Base-by-base conservation (phyloP, 768 basidiomycete species). In the Lactifluus pinguis region DNA sequence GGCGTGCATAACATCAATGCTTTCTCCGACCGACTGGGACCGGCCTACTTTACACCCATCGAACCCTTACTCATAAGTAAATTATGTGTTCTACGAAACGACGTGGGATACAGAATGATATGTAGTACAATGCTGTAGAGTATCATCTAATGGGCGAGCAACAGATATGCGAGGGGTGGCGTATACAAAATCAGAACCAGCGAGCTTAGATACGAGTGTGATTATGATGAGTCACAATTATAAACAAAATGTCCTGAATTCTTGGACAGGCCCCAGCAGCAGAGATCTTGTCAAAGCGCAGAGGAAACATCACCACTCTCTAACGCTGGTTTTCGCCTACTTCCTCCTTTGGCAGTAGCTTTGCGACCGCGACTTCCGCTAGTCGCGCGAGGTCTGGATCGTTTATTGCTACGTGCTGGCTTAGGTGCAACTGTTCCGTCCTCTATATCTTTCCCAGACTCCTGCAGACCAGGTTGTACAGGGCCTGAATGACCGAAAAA, bases 401-500 rank as follows among this genome's bases (percentile, higher is more conserved):
- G 74, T 65, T 73, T 73, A 48, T 72, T 72, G 47, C 59, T 63
- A 17, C 73, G 65, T 25, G 64, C 34, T 38, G 72, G 68, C 15
- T 65, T 68, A 5, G 69, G 69, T 7, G 67, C 63, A 4, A 63
- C 61, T 19, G 55, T 42, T 15, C 61, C 56, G 17, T 62, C 61
- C 38, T 65, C 63, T 44, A 67, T 68, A 6, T 74, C 72, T 41
- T 64, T 66, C 17, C 62, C 68, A 9, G 69, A 39, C 21, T 66
- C 66, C 21, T 57, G 60, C 19, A 57, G 60, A n/a, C 64, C 68
- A 14, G 55, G 54, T 13, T 61, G 70, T 0, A 61, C 67, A 25
- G 68, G 65, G 11, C 72, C 74, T 21, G 78, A 71, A 62, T 87
- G 86, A 0, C 85, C 86, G 67, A 92, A 92, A 74, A 92, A 92